Base-by-base conservation (phyloP, 208 protist species). In the Histomonas meleagridis region DNA sequence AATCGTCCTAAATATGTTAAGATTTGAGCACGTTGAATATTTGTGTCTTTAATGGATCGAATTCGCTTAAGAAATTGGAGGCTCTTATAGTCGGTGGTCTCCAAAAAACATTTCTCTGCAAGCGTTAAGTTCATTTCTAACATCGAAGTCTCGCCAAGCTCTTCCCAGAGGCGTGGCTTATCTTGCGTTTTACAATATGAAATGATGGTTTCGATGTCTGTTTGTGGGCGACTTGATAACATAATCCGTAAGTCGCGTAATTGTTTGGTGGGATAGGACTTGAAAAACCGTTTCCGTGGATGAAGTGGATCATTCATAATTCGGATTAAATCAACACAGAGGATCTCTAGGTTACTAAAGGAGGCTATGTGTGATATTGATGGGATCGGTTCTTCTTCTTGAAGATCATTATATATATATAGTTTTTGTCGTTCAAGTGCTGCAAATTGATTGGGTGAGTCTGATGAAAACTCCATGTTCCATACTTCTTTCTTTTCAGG, bases 1-100 rank as follows among this genome's bases (percentile, higher is more conserved):
- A 98, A 98, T 86, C 94, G 93, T 70, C 95, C 91, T 93, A 98
- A 97, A 94, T 98, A 98, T 26, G 97, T 95, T 91, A 96, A 94
- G n/a, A 99, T 95, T 94, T 98, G 97, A 1, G 97, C 97, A 38
- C 94, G 81, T 94, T 98, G 97, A 95, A 97, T 98, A 92, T 94
- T 94, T 72, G 94, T 93, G 94, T 98, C 96, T 76, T 94, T 65
- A 49, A 93, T 26, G 32, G 81, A 79, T 46, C 65, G 23, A 38
- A 94, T 32, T 5, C 91, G 18, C 62, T 93, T 93, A 10, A 93
- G 49, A 49, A 93, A 97, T 93, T 98, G 96, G 28, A 99, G 95
- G 21, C 97, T 96, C 43, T 96, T 95, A 94, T 98, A 98, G 94
- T 99, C 97, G 18, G 94, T 90, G 92, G 94, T 95, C 78, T 96